Percentiles rank a stretch among this genome's conserved stretches.
These are phyloP conservation scores for Fusarium sp. DNA, from an alignment of 2,329 filamentous ascomycete genomes.

Conservation along the genomic window DNA sequence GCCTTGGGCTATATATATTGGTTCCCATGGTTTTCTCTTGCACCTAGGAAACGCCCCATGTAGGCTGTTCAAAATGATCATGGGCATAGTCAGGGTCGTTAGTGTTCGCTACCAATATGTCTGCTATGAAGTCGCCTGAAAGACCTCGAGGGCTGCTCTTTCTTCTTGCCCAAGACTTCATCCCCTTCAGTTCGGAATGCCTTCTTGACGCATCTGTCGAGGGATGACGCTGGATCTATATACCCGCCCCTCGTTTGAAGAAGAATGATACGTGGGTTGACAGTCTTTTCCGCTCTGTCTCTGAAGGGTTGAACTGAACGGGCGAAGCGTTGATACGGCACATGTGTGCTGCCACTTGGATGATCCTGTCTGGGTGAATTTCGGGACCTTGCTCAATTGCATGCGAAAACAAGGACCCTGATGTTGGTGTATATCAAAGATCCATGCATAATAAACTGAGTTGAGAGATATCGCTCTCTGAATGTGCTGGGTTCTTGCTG, in stretches of 20 bases:
- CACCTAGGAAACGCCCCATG: neutral
- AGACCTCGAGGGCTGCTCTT: neutral
- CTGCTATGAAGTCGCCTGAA: too few species aligned
- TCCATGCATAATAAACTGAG: neutral
- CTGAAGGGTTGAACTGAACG: neutral
- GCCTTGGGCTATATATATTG: neutral
- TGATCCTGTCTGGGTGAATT: neutral
- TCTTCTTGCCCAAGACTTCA: neutral
- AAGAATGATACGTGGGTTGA: neutral
- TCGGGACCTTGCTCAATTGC: neutral
- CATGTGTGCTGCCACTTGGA: neutral
- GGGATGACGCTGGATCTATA: neutral
- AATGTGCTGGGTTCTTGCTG: neutral
- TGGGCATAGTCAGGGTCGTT: neutral
- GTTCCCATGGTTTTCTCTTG: neutral
- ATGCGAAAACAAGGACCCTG: too few species aligned
- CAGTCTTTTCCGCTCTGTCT: too few species aligned
- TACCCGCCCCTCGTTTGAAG: neutral
- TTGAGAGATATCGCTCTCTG: neutral
- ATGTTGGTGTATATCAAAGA: neutral
- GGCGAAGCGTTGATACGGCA: neutral
- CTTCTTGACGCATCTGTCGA: neutral
- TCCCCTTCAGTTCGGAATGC: neutral
- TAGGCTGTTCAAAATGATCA: neutral
- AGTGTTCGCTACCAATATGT: too few species aligned